Evolutionary conservation across 352 stramenopile genomes (phyloP).

Genomic region (Globisporangium mamillatum): DNA sequence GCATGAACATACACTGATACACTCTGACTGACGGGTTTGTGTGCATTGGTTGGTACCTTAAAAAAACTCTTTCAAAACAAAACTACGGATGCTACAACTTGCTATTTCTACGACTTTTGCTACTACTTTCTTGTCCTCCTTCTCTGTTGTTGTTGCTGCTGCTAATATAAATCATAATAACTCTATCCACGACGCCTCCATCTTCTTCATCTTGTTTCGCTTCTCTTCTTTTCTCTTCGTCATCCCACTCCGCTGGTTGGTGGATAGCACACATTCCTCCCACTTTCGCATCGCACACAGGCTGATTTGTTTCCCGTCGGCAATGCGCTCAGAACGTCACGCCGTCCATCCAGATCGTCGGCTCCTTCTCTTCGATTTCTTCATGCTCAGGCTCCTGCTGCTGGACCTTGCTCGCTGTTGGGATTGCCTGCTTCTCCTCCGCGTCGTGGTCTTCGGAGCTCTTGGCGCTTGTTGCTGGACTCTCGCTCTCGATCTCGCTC

Average conservation of each 20-base stretch:
- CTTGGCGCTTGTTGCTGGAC: neutral
- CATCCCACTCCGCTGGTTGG: neutral
- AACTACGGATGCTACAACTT: neutral
- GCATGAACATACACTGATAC: neutral
- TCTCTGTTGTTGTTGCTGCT: neutral
- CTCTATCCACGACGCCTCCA: conserved; percentile 1
- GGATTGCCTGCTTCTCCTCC: neutral
- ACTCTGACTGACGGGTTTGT: neutral
- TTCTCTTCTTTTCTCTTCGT: neutral
- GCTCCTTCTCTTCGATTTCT: conserved; percentile 7
- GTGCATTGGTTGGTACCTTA: neutral
- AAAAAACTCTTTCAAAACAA: neutral
- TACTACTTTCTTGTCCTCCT: conserved; percentile 1
- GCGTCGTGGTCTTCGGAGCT: neutral
- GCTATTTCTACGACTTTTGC: conserved; percentile 4
- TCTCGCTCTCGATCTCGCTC: conserved; percentile 3
- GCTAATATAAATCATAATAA: conserved; percentile 14
- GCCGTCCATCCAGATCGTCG: conserved; percentile 18
- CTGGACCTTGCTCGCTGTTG: neutral
- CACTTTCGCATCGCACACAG: neutral
- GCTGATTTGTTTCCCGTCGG: neutral
- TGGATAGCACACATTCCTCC: neutral
- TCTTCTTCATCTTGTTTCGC: neutral
- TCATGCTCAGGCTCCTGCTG: neutral
- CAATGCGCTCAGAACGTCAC: conserved; percentile 10